Evolutionary conservation across 2,329 filamentous ascomycete species (phyloP).

Genomic region (Elsinoe batatas): DNA sequence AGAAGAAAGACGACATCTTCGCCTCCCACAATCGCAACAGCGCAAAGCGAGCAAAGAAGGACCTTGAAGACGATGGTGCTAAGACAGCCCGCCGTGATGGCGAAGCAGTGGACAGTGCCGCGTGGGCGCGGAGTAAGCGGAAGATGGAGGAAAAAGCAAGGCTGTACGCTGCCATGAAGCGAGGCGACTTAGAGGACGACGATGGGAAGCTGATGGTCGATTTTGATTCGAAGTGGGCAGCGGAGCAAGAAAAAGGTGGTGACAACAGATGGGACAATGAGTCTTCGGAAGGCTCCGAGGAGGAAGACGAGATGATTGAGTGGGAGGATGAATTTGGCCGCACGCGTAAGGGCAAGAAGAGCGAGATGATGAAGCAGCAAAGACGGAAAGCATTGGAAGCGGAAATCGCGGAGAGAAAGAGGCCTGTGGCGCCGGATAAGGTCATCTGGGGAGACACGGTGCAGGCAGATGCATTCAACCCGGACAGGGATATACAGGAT

Average conservation of each 20-base stretch:
- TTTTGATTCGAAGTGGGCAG: slow-evolving; percentile 90
- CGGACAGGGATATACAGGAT: slow-evolving; percentile 51
- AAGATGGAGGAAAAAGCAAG: slow-evolving; percentile 86
- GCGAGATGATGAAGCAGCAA: slow-evolving; percentile 56
- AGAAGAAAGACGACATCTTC: slow-evolving; percentile 61
- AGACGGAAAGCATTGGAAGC: slow-evolving; percentile 47
- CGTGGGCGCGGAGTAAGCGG: slow-evolving; percentile 57
- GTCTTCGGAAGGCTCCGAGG: slow-evolving; percentile 31
- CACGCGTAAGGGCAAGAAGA: slow-evolving; percentile 60
- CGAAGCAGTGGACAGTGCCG: slow-evolving; percentile 48
- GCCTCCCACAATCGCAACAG: slow-evolving; percentile 52
- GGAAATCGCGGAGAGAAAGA: slow-evolving; percentile 45
- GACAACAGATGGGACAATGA: slow-evolving; percentile 32
- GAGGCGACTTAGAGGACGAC: slow-evolving; percentile 62
- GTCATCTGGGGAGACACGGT: slow-evolving; percentile 81
- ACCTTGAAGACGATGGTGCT: slow-evolving; percentile 45
- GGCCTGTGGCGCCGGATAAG: slow-evolving; percentile 54
- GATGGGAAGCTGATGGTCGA: slow-evolving; percentile 64
- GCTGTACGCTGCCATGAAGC: slow-evolving; percentile 80
- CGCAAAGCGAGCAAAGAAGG: slow-evolving; percentile 53
- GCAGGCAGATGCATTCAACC: slow-evolving; percentile 73
- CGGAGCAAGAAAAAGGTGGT: slow-evolving; percentile 30
- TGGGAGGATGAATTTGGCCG: slow-evolving; percentile 89
- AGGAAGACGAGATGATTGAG: slow-evolving; percentile 60
- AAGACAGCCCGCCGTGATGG: slow-evolving; percentile 56